Base-by-base conservation (phyloP, 2,329 filamentous ascomycete genomes). In the Scedosporium apiospermum region DNA sequence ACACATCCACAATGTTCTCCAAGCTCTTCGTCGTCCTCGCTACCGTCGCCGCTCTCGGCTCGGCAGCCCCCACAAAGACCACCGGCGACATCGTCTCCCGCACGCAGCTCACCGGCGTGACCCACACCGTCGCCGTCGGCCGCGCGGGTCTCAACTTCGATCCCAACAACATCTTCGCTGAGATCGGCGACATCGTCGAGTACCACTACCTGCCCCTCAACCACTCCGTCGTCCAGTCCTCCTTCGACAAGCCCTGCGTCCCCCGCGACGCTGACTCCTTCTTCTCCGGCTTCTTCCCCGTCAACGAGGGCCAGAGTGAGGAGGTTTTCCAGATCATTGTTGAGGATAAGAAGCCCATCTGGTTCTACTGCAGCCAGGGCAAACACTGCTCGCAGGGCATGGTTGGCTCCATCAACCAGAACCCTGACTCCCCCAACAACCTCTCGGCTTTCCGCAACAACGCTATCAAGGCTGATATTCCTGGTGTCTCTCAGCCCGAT, bases 301-400 rank as follows among this genome's bases (percentile, higher is more conserved):
- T 46, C 6, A 64, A 67, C 12, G 69, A 64, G 16, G 66, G 67
- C 30, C 65, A 66, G 27, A 61, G 63, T 41, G 42, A 63, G 7
- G 62, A 67, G 26, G 66, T 66, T 14, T 70, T 69, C 62, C 7
- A 63, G 27, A 59, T 64, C 44, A 61, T 63, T 6, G 58, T 64
- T 34, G 62, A 66, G 23, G 74, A 81, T 66, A 77, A 75, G 2
- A 82, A 78, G 57, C 84, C 85, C 1, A 80, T 87, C 64, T 88
- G 86, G 84, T 81, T 82, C 69, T 88, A 86, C 76, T 88, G 84
- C 70, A 81, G 81, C n/a, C 38, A 26, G 46, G 72, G 71, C 57
- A 67, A 67, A 65, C 80, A 82, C 68, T 83, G 80, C 75, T 74
- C 78, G 66, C 73, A 69, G 10, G 78, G 78, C 64, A 82, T 82